A percentile compares a stretch with the other conserved stretches of the same genome.
These are phyloP conservation scores for Penicillium sp. DNA, from an alignment of 2,329 filamentous ascomycete genomes.

Conservation along the genomic window DNA sequence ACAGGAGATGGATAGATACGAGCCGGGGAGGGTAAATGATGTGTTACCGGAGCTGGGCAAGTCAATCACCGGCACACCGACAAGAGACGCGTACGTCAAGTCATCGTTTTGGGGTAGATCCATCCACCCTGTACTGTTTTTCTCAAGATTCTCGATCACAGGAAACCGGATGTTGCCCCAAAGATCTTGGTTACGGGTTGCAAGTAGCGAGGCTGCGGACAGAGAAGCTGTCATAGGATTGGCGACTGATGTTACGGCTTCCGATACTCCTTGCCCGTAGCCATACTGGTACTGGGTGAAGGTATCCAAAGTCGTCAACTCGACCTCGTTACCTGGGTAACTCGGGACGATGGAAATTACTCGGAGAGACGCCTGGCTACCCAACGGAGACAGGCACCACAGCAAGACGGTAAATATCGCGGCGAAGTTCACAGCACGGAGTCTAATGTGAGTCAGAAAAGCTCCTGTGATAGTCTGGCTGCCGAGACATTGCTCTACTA, in stretches of 20 bases:
- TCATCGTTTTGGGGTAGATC: neutral
- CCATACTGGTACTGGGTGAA: neutral
- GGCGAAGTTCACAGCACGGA: neutral
- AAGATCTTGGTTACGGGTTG: neutral
- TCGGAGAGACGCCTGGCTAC: neutral
- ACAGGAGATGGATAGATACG: neutral
- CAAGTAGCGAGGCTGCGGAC: neutral
- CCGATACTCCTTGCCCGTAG: neutral
- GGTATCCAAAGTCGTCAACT: neutral
- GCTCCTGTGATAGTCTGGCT: constrained; percentile 1
- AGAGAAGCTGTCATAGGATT: neutral
- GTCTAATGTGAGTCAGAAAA: neutral
- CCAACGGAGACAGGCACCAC: neutral
- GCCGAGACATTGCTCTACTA: constrained; percentile 1
- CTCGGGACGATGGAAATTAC: neutral
- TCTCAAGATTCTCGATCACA: neutral
- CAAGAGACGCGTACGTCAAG: neutral
- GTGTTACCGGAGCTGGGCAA: neutral
- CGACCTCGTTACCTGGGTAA: neutral
- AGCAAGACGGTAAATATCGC: neutral
- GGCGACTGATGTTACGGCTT: neutral
- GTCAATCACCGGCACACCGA: neutral
- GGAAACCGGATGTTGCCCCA: constrained; percentile 1
- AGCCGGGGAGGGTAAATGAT: neutral
- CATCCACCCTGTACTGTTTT: neutral